Conservation (phyloP, 306 rosid genomes). For the Astragalus glycyphyllos region DNA sequence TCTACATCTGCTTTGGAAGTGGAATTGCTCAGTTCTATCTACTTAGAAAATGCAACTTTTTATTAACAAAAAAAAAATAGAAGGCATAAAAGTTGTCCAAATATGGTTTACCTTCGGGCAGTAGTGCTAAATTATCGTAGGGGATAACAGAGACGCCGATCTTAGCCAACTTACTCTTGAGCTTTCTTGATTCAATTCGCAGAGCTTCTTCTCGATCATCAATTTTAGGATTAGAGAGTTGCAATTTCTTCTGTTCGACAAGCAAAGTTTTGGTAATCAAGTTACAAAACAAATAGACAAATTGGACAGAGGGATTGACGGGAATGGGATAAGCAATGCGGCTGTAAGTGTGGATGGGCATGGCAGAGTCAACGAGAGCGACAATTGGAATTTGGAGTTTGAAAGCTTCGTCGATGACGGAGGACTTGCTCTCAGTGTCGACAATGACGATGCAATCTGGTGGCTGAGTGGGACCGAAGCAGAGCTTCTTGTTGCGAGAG, state of each 20-base stretch:
- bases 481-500: constrained; percentile 73
- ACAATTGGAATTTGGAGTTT: constrained; percentile 78
- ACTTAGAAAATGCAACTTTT: not conserved
- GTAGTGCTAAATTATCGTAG: constrained; percentile 50
- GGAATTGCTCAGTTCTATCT: constrained; percentile 8
- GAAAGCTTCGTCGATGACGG: constrained; percentile 69
- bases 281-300: constrained; percentile 78
- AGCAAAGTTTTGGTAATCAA: constrained; percentile 78
- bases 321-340: constrained; percentile 82
- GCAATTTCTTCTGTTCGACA: constrained; percentile 47
- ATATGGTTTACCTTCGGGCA: constrained; percentile 55
- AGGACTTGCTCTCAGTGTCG: constrained; percentile 69
- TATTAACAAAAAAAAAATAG: constrained; percentile 5
- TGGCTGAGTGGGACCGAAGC: constrained; percentile 70
- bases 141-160: constrained; percentile 57
- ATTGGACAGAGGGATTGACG: constrained; percentile 69
- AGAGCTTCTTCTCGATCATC: constrained; percentile 47
- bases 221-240: constrained; percentile 31
- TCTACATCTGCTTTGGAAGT: constrained; percentile 49
- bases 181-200: constrained; percentile 46
- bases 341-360: constrained; percentile 58
- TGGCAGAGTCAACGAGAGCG: constrained; percentile 68
- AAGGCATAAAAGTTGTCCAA: not conserved
- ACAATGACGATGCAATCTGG: constrained; percentile 80
- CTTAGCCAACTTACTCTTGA: constrained; percentile 42